Percentiles rank a stretch among this genome's conserved stretches.
Evolutionary conservation across 2,329 filamentous ascomycete genomes (phyloP).

Genomic region (Aspergillus amoenus): DNA sequence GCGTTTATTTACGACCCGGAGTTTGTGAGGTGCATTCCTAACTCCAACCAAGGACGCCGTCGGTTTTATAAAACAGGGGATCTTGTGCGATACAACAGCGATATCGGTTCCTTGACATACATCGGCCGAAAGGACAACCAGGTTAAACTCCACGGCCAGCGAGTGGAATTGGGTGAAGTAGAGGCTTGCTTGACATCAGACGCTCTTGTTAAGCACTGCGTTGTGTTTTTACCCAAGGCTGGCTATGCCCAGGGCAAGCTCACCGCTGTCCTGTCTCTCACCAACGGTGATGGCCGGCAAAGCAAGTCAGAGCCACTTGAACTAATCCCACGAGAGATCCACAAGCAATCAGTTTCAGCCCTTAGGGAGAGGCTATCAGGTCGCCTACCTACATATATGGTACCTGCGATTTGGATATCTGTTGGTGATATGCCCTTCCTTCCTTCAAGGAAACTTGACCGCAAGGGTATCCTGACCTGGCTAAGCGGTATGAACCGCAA

Average conservation of each 20-base stretch:
- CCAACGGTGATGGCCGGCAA: constrained; percentile 1
- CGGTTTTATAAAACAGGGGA: constrained; percentile 44
- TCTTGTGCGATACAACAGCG: constrained; percentile 38
- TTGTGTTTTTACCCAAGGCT: constrained; percentile 36
- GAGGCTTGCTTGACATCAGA: constrained; percentile 40
- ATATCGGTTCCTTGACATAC: constrained; percentile 35
- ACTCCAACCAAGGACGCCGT: constrained; percentile 13
- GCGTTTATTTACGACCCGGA: constrained; percentile 58
- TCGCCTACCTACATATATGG: constrained; percentile 46
- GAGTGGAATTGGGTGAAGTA: constrained; percentile 60
- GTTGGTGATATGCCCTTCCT: constrained; percentile 45
- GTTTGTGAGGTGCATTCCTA: constrained; percentile 49
- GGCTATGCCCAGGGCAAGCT: constrained; percentile 35
- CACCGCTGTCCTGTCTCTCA: constrained; percentile 32
- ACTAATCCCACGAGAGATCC: constrained; percentile 23
- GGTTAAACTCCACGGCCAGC: constrained; percentile 65
- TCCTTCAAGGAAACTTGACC: constrained; percentile 48
- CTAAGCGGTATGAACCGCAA: constrained; percentile 24
- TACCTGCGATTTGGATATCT: constrained; percentile 47
- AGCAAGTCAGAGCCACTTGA: constrained; percentile 12
- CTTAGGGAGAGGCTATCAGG: constrained; percentile 26
- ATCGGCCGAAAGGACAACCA: constrained; percentile 65
- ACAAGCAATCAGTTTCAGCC: constrained; percentile 21
- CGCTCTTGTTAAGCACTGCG: constrained; percentile 32
- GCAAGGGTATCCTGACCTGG: constrained; percentile 38